Conservation (phyloP, 192 early-diverging fungal species). For the Mortierella hygrophila region DNA sequence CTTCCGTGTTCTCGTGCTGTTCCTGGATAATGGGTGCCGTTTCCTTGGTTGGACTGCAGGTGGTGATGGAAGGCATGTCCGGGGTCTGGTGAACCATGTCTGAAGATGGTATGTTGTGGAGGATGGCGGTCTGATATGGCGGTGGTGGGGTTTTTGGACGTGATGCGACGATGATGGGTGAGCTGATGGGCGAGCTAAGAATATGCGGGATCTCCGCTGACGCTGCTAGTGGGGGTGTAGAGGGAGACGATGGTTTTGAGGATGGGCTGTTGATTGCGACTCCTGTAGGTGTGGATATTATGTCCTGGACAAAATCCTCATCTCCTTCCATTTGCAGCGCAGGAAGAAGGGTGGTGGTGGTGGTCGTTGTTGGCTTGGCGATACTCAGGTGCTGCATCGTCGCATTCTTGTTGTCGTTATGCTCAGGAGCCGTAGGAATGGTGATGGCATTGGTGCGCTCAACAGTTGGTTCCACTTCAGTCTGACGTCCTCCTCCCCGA, state of each 20-base stretch:
- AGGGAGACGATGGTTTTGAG: neutral
- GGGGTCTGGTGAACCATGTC: neutral
- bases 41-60: neutral
- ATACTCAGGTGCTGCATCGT: neutral
- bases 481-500: neutral
- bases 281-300: neutral
- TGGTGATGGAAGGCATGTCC: neutral
- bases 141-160: neutral
- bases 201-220: neutral
- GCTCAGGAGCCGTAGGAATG: neutral
- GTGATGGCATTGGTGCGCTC: neutral
- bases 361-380: neutral
- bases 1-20: neutral
- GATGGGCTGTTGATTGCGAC: neutral
- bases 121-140: neutral
- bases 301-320: neutral
- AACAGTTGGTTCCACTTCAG: neutral
- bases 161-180: neutral
- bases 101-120: neutral
- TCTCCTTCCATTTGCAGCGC: neutral
- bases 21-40: neutral
- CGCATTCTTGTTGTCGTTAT: neutral
- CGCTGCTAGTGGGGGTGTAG: neutral
- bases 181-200: neutral
- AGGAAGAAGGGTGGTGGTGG: neutral